Evolutionary conservation across 2,329 filamentous ascomycete species (phyloP), one percentile per base, ranked within the genome.

Genomic region (Cladosporium sp.): DNA sequence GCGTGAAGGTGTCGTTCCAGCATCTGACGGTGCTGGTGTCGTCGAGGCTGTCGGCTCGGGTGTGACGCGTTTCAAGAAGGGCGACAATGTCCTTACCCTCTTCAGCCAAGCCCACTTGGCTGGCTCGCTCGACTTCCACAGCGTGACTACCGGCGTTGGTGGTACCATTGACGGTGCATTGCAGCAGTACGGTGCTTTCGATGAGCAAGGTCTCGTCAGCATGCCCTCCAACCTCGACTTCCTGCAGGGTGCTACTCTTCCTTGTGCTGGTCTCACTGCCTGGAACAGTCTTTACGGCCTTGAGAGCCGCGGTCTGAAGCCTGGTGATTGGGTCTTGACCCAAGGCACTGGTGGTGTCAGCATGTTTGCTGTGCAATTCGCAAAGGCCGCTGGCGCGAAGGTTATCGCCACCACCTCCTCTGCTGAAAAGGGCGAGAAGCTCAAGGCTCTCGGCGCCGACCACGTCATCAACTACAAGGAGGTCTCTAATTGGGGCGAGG

Each of bases 331-430:
- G 53, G 84, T 90, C 3, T 77, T 90, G 34, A 85, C 85, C 1
- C 84, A 89, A 71, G 87, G 86, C n/a, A 89, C 85, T 0, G 86
- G 87, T 19, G 86, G 86, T 58, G 86, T 89, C 7, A 83, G 79
- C 61, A 78, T 88, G 59, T 87, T 87, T 58, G 86, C 80, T 3
- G 70, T 88, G n/a, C 86, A 81, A 69, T 79, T 80, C 59, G 78
- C 77, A 28, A 77, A 78, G 58, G 80, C 81, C 0, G 77, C 77
- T 0, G 82, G 81, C 25, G 83, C 82, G 0, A 76, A 68, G 6
- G 81, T 85, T 51, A 82, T 85, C 56, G 79, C 82, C 0, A 85
- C 82, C 0, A 85, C 82, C 0, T 82, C 78, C 1, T 79, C 77
- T 0, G 65, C 70, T 0, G 70, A 71, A 2, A 85, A 85, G 68